Evolutionary conservation across 2,329 filamentous ascomycete species (phyloP).

Genomic region (Stachybotrys chartarum): DNA sequence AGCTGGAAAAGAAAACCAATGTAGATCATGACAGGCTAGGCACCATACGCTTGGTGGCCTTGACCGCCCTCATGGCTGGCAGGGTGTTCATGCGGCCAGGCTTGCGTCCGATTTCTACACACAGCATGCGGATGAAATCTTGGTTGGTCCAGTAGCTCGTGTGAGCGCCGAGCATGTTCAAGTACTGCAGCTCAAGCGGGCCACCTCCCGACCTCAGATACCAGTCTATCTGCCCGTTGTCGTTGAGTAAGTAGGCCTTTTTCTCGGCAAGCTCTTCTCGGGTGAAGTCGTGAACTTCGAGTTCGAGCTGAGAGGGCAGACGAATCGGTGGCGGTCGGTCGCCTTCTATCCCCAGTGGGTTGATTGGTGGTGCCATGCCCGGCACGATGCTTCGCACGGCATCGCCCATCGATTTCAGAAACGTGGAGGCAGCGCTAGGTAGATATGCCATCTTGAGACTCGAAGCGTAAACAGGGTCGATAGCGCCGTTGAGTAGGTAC

Average conservation of each 20-base stretch:
- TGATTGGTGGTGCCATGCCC: constrained; percentile 29
- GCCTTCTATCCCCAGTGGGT: constrained; percentile 19
- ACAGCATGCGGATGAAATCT: constrained; percentile 87
- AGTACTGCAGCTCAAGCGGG: constrained; percentile 86
- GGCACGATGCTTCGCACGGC: constrained; percentile 57
- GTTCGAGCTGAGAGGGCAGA: constrained; percentile 65
- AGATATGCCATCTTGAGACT: constrained; percentile 72
- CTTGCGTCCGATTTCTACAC: constrained; percentile 74
- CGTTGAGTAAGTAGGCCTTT: constrained; percentile 80
- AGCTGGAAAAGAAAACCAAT: background rate
- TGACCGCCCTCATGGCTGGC: constrained; percentile 51
- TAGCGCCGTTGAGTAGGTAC: constrained; percentile 83
- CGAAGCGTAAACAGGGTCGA: constrained; percentile 73
- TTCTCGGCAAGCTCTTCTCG: constrained; percentile 88
- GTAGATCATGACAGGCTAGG: background rate
- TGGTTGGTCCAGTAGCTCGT: constrained; percentile 85
- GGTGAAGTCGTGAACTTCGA: constrained; percentile 93
- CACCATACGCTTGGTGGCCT: constrained; percentile 35
- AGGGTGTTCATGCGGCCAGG: constrained; percentile 57
- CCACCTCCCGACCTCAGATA: constrained; percentile 79
- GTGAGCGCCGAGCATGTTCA: constrained; percentile 95
- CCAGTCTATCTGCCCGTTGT: constrained; percentile 94
- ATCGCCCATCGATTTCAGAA: constrained; percentile 58
- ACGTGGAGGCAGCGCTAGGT: constrained; percentile 61
- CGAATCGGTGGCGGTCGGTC: constrained; percentile 34